A percentile compares a stretch with the other conserved stretches of the same genome.
Evolutionary conservation across 129 eudicot genomes (phyloP).

Genomic region (Erigeron canadensis): DNA sequence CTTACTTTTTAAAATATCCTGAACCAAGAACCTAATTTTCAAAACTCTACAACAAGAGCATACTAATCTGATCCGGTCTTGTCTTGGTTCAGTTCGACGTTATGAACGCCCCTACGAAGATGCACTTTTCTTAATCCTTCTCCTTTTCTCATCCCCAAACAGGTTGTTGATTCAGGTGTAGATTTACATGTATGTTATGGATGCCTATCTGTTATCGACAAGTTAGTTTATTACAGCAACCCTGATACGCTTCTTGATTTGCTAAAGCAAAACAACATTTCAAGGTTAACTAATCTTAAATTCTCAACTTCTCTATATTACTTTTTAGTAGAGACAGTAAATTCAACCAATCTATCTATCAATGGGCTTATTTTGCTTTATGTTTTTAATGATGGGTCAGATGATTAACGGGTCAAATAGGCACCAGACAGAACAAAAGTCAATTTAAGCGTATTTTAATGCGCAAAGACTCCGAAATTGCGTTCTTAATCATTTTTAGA

Average conservation of each 20-base stretch:
- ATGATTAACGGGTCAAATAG: neutral
- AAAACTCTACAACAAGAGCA: too few species aligned
- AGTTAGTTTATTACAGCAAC: conserved; percentile 61
- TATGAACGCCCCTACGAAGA: neutral
- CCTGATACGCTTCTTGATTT: conserved; percentile 59
- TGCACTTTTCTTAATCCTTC: conserved; percentile 3
- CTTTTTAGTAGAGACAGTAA: neutral
- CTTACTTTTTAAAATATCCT: neutral
- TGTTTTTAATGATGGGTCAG: neutral
- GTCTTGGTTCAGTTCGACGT: too few species aligned
- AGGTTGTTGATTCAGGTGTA: conserved; percentile 89
- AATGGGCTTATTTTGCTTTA: neutral
- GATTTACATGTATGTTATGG: conserved; percentile 65
- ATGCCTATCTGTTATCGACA: conserved; percentile 73
- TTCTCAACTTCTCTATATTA: neutral
- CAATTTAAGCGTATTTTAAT: neutral
- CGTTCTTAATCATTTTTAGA: neutral
- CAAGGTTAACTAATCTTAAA: conserved; percentile 58
- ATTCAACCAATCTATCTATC: neutral
- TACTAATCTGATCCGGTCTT: too few species aligned
- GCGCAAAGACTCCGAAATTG: neutral
- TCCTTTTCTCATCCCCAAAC: conserved; percentile 23
- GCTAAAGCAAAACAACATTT: conserved; percentile 61
- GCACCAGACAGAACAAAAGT: conserved; percentile 4
- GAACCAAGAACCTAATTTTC: too few species aligned